Conservation (phyloP, 202 grass and related monocot species). For the Eragrostis tef region DNA sequence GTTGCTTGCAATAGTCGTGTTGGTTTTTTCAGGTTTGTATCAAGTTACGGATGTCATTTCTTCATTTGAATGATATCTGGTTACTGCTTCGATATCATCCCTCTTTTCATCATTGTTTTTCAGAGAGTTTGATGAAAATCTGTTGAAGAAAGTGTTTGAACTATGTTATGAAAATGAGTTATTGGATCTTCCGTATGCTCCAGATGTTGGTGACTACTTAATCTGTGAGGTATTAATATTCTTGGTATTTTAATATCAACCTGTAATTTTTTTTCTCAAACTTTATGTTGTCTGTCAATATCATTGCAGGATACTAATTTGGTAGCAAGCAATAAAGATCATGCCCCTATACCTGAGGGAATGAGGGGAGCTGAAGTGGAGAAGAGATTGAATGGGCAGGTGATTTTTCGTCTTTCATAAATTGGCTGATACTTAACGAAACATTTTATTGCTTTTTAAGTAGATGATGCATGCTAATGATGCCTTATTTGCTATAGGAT, state of each 20-base stretch:
- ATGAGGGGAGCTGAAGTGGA: conserved; percentile 83
- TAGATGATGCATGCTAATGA: conserved; percentile 17
- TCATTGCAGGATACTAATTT: conserved; percentile 61
- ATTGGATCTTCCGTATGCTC: conserved; percentile 86
- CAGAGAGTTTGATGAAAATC: conserved; percentile 94
- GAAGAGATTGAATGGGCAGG: conserved; percentile 68
- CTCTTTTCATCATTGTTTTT: conserved; percentile 33
- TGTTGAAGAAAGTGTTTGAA: conserved; percentile 80
- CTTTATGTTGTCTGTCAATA: conserved; percentile 37
- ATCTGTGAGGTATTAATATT: conserved; percentile 72
- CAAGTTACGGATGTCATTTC: not conserved
- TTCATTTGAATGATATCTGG: conserved; percentile 32
- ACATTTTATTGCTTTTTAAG: conserved; percentile 17
- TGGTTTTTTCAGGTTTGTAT: conserved; percentile 94
- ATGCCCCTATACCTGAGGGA: conserved; percentile 71
- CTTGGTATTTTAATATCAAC: conserved; percentile 18
- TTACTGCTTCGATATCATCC: conserved; percentile 23
- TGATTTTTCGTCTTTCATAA: conserved; percentile 29
- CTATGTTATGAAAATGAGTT: conserved; percentile 88
- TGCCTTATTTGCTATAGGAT: conserved; percentile 26
- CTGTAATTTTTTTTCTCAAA: conserved; percentile 37
- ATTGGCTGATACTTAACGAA: conserved; percentile 27
- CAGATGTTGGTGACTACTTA: conserved; percentile 92
- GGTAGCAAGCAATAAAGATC: conserved; percentile 65
- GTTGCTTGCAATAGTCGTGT: conserved; percentile 96